A percentile compares a stretch with the other conserved stretches of the same genome.
These are phyloP conservation scores for Penicillium arizonense DNA, from an alignment of 495 filamentous ascomycete species.

Conservation along the genomic window DNA sequence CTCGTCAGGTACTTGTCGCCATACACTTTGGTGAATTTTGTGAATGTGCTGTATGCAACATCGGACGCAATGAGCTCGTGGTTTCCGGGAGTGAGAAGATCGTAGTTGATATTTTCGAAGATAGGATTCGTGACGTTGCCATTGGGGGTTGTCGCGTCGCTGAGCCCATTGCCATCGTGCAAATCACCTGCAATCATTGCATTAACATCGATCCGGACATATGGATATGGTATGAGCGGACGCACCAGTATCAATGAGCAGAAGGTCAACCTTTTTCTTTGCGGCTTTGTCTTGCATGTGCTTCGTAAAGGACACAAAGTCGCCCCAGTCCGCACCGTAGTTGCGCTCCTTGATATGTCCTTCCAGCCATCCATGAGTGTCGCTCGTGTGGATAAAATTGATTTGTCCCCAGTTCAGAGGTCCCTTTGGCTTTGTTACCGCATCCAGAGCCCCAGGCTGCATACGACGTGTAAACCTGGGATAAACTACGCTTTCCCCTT, in stretches of 20 bases:
- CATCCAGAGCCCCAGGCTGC: constrained; percentile 34
- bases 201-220: background rate
- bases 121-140: constrained; percentile 36
- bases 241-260: constrained; percentile 39
- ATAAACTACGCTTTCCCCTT: background rate
- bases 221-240: background rate
- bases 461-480: constrained; percentile 10
- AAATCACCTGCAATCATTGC: constrained; percentile 26
- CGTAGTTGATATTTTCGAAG: constrained; percentile 43
- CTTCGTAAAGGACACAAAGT: constrained; percentile 34
- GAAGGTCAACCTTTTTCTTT: constrained; percentile 31
- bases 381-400: constrained; percentile 47
- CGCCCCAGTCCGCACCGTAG: constrained; percentile 44
- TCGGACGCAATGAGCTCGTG: constrained; percentile 32
- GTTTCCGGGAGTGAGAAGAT: constrained; percentile 42
- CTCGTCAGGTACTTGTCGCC: constrained; percentile 42
- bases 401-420: constrained; percentile 46
- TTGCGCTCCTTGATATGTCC: constrained; percentile 45
- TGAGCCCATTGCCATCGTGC: constrained; percentile 41
- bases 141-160: constrained; percentile 36
- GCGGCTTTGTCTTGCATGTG: constrained; percentile 37
- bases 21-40: constrained; percentile 33
- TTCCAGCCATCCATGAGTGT: constrained; percentile 48
- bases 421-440: constrained; percentile 30
- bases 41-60: constrained; percentile 31